Base-by-base conservation (phyloP, 2,329 filamentous ascomycete genomes). In the Fusarium pseudonygamai region DNA sequence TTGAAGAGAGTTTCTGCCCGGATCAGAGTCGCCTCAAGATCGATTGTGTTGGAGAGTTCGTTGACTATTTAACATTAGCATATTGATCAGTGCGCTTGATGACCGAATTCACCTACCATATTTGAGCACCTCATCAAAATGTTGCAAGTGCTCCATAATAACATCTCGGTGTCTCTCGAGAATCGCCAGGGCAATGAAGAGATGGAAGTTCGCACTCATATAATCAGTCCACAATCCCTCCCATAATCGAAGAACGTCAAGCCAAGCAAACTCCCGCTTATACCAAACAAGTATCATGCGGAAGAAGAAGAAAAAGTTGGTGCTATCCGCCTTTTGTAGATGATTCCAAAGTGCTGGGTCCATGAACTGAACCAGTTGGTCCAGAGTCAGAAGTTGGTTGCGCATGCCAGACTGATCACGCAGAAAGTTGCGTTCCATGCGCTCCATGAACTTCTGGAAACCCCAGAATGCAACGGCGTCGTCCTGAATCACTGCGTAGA, bases 281-380 rank as follows among this genome's bases (percentile, higher is more conserved):
- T 96, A 99, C 96, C 96, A 99, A 15, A 99, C 96, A 3, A 99
- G 87, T 39, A 99, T 87, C 96, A 98, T 98, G 68, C 96, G 93
- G 89, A 98, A 99, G 86, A 99, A 98, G 86, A 99, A 99, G 84
- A 99, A 99, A 83, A 99, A 99, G 82, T 99, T 99, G 30, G 96
- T 99, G 78, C 93, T 97, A 78, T 99, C 97, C 26, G 95, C 93
- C 22, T 89, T 91, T 81, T 97, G 91, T 0, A 99, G 89, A 78
- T 99, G 96, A 5, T 93, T 87, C 83, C 98, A 98, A 13, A 99
- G 90, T 80, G 95, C 93, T 0, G 97, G 96, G 75, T 99, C 96
- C 91, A 99, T 95, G 64, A 99, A 93, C 80, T 97, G 95, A 18
- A 98, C 95, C 2, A 99, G 91, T 74, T 99, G 95, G 79, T 99